Conservation (phyloP, 176 grass and related monocot genomes). For the Microstegium vimineum region DNA sequence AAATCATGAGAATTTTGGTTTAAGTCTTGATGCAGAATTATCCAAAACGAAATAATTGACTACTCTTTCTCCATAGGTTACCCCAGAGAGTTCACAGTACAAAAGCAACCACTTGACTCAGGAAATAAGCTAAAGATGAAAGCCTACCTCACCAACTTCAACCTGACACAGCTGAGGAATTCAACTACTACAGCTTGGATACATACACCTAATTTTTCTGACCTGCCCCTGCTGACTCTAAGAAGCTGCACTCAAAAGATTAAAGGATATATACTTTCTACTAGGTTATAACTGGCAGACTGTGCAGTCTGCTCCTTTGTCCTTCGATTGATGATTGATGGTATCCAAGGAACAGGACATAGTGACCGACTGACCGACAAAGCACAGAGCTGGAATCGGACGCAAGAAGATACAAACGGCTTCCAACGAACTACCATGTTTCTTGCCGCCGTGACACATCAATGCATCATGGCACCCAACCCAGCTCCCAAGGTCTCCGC, state of each 20-base stretch:
- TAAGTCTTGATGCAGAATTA: not conserved
- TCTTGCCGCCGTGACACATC: no score
- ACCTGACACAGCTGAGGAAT: not conserved
- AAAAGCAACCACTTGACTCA: not conserved
- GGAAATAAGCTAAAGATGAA: not conserved
- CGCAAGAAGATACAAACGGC: no score
- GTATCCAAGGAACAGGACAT: no score
- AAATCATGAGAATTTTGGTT: not conserved
- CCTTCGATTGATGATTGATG: no score
- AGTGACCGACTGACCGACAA: no score
- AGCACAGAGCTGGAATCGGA: no score
- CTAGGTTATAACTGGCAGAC: not conserved
- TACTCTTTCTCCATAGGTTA: not conserved
- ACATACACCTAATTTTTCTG: no score
- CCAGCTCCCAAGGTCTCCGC: not conserved
- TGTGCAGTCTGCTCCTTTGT: not conserved
- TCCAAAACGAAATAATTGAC: not conserved
- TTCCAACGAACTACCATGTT: no score
- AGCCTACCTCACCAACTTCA: not conserved
- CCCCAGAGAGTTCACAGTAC: not conserved
- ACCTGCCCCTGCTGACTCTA: not conserved
- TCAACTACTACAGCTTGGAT: not conserved
- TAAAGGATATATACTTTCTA: not conserved
- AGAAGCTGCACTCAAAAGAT: not conserved
- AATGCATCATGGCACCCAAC: constrained; percentile 1